Evolutionary conservation across 148 eudicot genomes (phyloP).

Genomic region (Simmondsia chinensis): DNA sequence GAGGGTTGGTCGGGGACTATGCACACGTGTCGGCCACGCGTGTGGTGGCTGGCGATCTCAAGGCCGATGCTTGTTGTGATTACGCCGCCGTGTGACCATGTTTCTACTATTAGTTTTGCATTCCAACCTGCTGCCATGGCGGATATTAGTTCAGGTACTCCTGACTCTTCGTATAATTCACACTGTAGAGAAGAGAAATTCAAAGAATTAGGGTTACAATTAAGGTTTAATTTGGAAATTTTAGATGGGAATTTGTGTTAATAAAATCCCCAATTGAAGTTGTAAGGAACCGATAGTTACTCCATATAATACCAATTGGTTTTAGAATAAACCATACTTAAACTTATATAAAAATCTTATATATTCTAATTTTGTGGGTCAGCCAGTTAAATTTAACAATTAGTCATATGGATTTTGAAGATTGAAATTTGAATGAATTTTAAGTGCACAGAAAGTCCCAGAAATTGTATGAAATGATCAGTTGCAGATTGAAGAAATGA

Average conservation of each 20-base stretch:
- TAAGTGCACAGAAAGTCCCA: no score
- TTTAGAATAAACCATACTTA: no score
- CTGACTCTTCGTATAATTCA: slow-evolving; percentile 41
- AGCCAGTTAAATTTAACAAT: no score
- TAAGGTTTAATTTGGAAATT: neutral
- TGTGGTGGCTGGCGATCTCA: slow-evolving; percentile 53
- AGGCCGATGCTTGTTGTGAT: slow-evolving; percentile 56
- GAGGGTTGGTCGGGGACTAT: slow-evolving; percentile 63
- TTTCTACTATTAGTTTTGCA: slow-evolving; percentile 62
- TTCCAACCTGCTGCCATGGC: slow-evolving; percentile 98
- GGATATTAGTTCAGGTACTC: slow-evolving; percentile 80
- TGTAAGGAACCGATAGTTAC: no score
- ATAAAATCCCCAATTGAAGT: no score
- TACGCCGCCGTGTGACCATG: slow-evolving; percentile 46
- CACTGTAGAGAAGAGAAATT: slow-evolving; percentile 25
- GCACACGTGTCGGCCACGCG: slow-evolving; percentile 66
- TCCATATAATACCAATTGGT: no score
- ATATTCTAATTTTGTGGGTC: no score
- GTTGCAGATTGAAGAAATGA: no score
- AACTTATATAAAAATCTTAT: no score
- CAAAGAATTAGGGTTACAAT: neutral
- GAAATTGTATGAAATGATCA: no score
- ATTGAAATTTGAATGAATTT: no score
- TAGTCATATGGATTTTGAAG: no score
- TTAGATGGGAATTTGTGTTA: neutral